Evolutionary conservation across 176 grass and related monocot species (phyloP).

Genomic region (sorghum (Sorghum bicolor)): DNA sequence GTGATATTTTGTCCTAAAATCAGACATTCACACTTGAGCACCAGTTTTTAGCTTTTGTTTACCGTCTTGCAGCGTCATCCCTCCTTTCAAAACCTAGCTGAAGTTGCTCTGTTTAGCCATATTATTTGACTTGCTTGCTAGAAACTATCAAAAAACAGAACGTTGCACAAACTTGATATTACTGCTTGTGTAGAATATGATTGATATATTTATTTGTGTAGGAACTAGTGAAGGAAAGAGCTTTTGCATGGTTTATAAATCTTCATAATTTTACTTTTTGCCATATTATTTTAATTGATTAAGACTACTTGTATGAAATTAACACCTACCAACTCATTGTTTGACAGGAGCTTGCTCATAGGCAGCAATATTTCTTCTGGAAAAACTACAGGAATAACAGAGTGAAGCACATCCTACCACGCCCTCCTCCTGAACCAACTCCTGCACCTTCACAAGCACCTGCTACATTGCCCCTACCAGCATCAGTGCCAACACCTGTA

Average conservation of each 20-base stretch:
- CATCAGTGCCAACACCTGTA: conserved; percentile 12
- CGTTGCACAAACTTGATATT: background rate
- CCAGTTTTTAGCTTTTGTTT: background rate
- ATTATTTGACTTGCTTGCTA: conserved; percentile 4
- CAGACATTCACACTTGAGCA: background rate
- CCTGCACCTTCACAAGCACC: conserved; percentile 37
- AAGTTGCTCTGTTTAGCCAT: background rate
- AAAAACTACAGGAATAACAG: conserved; percentile 99
- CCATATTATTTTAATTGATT: background rate
- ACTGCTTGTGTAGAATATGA: background rate
- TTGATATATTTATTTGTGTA: background rate
- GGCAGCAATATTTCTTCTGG: conserved; percentile 96
- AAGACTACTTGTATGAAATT: background rate
- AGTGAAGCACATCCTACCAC: conserved; percentile 92
- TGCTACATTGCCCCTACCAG: conserved; percentile 13
- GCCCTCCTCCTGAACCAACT: conserved; percentile 73
- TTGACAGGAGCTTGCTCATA: conserved; percentile 92
- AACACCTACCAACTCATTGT: conserved; percentile 25
- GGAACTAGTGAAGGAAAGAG: conserved; percentile 2
- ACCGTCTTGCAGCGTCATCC: background rate
- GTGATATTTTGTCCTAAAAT: conserved; percentile 33
- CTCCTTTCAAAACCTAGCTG: background rate
- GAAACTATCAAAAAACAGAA: background rate
- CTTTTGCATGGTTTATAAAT: background rate
- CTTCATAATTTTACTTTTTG: background rate